These are phyloP conservation scores for Podosphaera fusca DNA, from an alignment of 2,329 filamentous ascomycete genomes.

Conservation along the genomic window DNA sequence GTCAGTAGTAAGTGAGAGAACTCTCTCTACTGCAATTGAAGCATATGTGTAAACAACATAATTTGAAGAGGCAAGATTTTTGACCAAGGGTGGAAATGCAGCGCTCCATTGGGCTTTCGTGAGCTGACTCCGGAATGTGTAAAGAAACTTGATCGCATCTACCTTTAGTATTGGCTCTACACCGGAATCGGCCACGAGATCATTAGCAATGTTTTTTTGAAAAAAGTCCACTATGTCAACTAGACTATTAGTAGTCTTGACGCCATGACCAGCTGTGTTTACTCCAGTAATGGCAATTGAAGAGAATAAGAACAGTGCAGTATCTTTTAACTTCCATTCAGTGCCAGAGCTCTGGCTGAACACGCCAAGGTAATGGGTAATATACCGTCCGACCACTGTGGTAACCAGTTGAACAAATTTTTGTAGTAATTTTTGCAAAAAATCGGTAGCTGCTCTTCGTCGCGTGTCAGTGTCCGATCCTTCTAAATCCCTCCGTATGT, in stretches of 20 bases:
- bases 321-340: conserved; percentile 96
- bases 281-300: conserved; percentile 82
- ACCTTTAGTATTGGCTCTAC: conserved; percentile 79
- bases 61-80: conserved; percentile 71
- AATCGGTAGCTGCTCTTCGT: conserved; percentile 80
- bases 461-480: conserved; percentile 90
- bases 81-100: conserved; percentile 72
- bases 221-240: conserved; percentile 91
- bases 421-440: conserved; percentile 69
- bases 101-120: conserved; percentile 80
- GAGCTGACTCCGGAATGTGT: conserved; percentile 87
- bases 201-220: conserved; percentile 73
- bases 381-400: conserved; percentile 65
- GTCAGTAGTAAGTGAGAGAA: conserved; percentile 61
- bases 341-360: conserved; percentile 42
- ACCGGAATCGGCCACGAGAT: conserved; percentile 47
- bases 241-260: conserved; percentile 69
- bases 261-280: conserved; percentile 68
- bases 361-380: conserved; percentile 56
- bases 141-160: conserved; percentile 93
- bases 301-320: conserved; percentile 88
- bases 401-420: conserved; percentile 75
- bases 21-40: conserved; percentile 85
- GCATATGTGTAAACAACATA: conserved; percentile 97
- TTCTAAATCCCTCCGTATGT: conserved; percentile 83